Evolutionary conservation across 495 filamentous ascomycete species (phyloP).

Genomic region (Trichoderma virens): DNA sequence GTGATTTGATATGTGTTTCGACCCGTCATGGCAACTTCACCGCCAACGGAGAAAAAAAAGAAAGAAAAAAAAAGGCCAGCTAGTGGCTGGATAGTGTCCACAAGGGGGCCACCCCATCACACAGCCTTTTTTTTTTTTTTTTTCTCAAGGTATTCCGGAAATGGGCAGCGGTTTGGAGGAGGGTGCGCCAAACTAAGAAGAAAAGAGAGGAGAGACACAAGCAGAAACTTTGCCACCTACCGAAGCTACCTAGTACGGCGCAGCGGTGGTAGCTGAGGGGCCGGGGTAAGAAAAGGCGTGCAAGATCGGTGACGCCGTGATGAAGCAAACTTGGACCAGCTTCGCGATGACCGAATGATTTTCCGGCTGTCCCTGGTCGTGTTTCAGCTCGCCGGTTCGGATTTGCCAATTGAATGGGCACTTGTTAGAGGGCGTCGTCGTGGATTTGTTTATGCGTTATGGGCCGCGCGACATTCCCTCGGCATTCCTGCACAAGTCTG

Average conservation of each 20-base stretch:
- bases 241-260: background rate
- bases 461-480: too few species aligned
- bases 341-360: background rate
- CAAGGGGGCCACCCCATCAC: background rate
- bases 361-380: background rate
- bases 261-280: background rate
- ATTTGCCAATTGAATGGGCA: background rate
- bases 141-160: background rate
- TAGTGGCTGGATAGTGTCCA: background rate
- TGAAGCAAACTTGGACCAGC: background rate
- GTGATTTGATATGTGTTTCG: background rate
- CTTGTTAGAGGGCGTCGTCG: too few species aligned
- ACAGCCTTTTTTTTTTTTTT: background rate
- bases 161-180: background rate
- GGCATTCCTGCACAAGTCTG: background rate
- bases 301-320: conserved; percentile 5
- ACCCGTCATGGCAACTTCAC: background rate
- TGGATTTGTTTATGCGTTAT: too few species aligned
- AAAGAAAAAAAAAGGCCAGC: background rate
- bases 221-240: background rate
- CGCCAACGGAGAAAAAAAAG: background rate
- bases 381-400: background rate
- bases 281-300: background rate
- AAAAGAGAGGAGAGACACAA: background rate
- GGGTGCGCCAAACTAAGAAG: background rate